phyloP scores from a whole-genome alignment of 306 rosid species.

The Acmispon strigosus region DNA sequence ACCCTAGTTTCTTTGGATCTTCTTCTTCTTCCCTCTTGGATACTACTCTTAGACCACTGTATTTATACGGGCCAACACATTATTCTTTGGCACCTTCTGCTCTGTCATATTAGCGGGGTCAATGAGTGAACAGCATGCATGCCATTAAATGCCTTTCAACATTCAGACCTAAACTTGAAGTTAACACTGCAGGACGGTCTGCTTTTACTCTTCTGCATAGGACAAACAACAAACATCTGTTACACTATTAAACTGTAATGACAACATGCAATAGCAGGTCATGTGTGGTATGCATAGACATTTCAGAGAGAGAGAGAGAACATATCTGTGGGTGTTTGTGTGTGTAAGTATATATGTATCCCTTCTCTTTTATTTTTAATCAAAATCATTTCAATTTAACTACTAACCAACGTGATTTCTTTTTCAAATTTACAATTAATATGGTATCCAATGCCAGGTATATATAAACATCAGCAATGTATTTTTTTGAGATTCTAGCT shows the following conservation, averaged over 20 bases:
- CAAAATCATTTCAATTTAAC: no score
- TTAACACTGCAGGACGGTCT: background rate
- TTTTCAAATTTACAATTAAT: no score
- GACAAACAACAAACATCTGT: background rate
- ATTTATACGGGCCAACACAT: slow-evolving; percentile 15
- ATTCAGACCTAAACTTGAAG: background rate
- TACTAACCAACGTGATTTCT: no score
- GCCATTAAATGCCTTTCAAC: slow-evolving; percentile 10
- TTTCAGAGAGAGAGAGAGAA: no score
- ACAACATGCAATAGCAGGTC: background rate
- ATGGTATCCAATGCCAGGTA: no score
- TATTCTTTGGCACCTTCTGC: background rate
- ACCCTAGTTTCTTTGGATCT: no score
- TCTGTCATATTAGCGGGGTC: background rate
- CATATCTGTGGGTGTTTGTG: no score
- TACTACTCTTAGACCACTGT: background rate
- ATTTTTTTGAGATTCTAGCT: no score
- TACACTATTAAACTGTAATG: background rate
- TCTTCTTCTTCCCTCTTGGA: background rate
- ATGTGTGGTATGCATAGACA: no score
- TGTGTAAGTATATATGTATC: no score
- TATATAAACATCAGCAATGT: no score
- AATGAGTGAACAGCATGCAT: background rate
- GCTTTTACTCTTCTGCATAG: background rate
- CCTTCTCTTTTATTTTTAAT: no score